Base-by-base conservation (phyloP, 176 grass and related monocot species). In the Oropetium thomaeum region DNA sequence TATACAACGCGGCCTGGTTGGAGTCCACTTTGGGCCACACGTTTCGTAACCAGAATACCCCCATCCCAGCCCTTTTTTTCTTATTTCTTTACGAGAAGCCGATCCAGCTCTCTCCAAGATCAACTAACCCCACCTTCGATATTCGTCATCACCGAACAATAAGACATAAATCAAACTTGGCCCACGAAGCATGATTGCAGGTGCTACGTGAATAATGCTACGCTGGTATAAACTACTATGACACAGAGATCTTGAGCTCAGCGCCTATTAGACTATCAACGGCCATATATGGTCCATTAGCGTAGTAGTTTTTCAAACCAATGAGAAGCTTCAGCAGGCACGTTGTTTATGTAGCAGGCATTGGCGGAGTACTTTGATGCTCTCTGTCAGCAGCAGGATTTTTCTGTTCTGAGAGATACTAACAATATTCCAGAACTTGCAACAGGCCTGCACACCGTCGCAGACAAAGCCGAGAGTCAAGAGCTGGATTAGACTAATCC, bases 181-280 rank as follows among this genome's bases (percentile, higher is more conserved):
- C 16, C 65, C 58, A 13, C 1, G 20, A 55, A 43, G 38, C 65
- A 77, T 47, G 55, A 58, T 71, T 86, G 58, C 72, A 87, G 78
- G 78, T 70, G 78, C 57, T 70, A 31, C 31, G 39, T 70, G n/a
- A n/a, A n/a, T 60, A 61, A 61, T 51, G 60, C 39, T 32, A 39
- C 11, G 25, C 17, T 15, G 2, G 33, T 40, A 60, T 67, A 79
- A 67, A 80, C 32, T 59, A 80, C 32, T 59, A 80, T 44, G 26
- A 1, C 23, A 48, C 25, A 31, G 49, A 85, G 65, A 67, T 74
- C 75, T 60, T 16, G 41, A 75, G 70, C 20, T 35, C 35, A 62
- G 17, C 28, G 20, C 41, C 41, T 19, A 62, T 32, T 17, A 53
- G 35, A 3, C 35, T 45, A 62, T 32, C 25, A 53, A 41, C 65